Evolutionary conservation across 768 basidiomycete species (phyloP).

Genomic region (Hygrocybe punicea): DNA sequence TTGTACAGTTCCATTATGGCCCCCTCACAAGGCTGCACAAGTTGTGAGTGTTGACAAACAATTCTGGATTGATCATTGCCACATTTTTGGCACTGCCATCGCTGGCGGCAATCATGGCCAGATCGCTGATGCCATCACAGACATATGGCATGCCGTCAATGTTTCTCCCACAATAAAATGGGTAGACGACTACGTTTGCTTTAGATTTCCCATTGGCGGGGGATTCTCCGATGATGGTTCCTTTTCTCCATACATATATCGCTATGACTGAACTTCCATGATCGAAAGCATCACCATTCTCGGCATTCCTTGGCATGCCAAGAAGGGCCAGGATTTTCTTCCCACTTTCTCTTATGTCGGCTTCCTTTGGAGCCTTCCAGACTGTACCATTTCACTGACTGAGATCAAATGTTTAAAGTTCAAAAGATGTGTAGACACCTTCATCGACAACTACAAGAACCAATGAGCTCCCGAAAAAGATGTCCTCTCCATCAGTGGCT

Average conservation of each 20-base stretch:
- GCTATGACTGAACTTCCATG: conserved; percentile 12
- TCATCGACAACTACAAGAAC: conserved; percentile 15
- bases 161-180: conserved; percentile 23
- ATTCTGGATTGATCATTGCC: conserved; percentile 20
- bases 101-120: conserved; percentile 24
- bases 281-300: conserved; percentile 14
- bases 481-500: conserved; percentile 2
- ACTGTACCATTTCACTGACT: conserved; percentile 22
- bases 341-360: conserved; percentile 24
- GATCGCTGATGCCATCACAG: conserved; percentile 21
- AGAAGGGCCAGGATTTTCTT: conserved; percentile 19
- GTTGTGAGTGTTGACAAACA: conserved; percentile 13
- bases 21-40: conserved; percentile 23
- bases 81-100: conserved; percentile 24
- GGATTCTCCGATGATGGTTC: conserved; percentile 24
- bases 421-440: conserved; percentile 2
- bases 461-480: background rate
- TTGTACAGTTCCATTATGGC: conserved; percentile 25
- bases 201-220: conserved; percentile 16
- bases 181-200: conserved; percentile 30
- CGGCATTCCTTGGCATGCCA: conserved; percentile 25
- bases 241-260: conserved; percentile 9
- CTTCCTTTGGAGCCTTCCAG: conserved; percentile 29
- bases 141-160: conserved; percentile 21
- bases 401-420: conserved; percentile 28